Evolutionary conservation across 73 alveolate genomes (phyloP).

Genomic region (Diophrys sp.): DNA sequence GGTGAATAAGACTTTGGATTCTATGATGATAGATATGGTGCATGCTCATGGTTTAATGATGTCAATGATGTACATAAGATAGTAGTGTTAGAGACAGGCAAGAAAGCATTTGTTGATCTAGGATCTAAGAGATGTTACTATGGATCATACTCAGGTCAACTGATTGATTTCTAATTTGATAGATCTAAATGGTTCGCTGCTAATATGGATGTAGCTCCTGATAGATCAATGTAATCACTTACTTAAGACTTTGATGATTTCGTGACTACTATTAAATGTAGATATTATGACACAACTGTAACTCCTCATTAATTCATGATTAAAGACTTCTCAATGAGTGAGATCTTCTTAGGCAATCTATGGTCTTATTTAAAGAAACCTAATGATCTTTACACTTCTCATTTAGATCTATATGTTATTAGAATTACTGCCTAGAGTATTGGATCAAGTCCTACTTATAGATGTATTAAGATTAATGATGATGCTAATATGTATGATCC

Average conservation of each 20-base stretch:
- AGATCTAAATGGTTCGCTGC: not conserved
- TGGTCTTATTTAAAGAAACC: not conserved
- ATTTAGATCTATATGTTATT: not conserved
- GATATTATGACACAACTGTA: not conserved
- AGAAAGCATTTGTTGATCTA: not conserved
- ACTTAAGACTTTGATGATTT: not conserved
- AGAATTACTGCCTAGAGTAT: not conserved
- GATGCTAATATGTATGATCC: not conserved
- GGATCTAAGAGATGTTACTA: not conserved
- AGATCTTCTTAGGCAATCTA: not conserved
- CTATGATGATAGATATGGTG: not conserved
- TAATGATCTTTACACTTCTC: not conserved
- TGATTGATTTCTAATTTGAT: not conserved
- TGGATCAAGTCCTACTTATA: not conserved
- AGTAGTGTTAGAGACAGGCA: not conserved
- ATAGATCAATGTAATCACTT: not conserved
- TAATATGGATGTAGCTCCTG: not conserved
- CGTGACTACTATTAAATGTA: not conserved
- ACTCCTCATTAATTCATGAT: not conserved
- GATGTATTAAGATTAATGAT: not conserved
- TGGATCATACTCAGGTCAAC: not conserved
- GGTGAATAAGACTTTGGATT: not conserved
- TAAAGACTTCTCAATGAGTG: not conserved
- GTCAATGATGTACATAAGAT: not conserved
- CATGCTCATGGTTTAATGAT: not conserved